Base-by-base conservation (phyloP, 768 basidiomycete species). In the Serpula lacrymans region DNA sequence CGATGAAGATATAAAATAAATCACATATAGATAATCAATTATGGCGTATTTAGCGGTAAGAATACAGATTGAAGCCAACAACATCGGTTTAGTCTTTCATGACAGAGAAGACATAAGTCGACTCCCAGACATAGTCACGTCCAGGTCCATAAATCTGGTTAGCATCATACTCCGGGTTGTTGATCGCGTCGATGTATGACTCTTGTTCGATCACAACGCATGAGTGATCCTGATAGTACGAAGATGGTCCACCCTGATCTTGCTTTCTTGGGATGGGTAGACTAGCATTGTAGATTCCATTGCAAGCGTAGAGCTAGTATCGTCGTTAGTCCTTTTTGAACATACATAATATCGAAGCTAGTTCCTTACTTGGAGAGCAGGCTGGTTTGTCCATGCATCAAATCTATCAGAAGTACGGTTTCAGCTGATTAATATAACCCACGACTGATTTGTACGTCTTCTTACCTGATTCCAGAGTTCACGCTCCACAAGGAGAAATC, bases 181-280 rank as follows among this genome's bases (percentile, higher is more conserved):
- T 74, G 41, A 74, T 73, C 10, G 64, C 71, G 49, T 73, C 73
- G 18, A 74, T 71, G 35, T 59, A 55, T 17, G 60, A 60, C 49
- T 70, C 67, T 22, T 67, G 69, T 47, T 75, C 73, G 23, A 75
- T 64, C 17, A 68, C 72, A 1, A 74, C 45, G 39, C 66, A 70
- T 6, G 67, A 67, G 41, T 70, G 68, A 38, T 69, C 53, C 2
- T 43, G 45, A 48, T 75, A 74, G 11, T 47, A 24, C 7, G 24
- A 37, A 1, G 37, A 32, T 16, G 68, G 66, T 0, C 71, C 71
- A 13, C 72, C 73, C 38, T 74, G 73, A 38, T 50, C 52, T 13
- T 34, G 54, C 48, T 75, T 74, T 26, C 73, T 57, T 6, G 71
- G 64, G 31, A 69, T 69, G 22, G 65, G 62, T 11, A 59, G 39